phyloP scores from a whole-genome alignment of 1,284 basidiomycete genomes.

The Trichosporon coremiiforme region DNA sequence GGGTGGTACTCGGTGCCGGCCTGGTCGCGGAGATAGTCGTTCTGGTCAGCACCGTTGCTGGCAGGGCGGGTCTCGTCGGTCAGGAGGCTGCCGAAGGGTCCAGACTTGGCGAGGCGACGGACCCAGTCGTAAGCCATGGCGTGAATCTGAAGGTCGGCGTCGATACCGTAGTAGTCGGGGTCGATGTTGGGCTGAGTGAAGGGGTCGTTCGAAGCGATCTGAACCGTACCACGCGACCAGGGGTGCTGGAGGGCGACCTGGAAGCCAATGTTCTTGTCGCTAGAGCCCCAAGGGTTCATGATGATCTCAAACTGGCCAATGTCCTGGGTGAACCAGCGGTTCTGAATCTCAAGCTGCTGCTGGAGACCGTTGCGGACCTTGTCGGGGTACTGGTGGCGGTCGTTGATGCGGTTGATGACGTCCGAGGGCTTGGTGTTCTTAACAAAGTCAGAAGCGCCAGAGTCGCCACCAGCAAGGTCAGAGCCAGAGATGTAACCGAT shows the following conservation, averaged over 20 bases:
- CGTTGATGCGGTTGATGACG: constrained; percentile 60
- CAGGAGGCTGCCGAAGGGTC: constrained; percentile 42
- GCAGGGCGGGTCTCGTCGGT: constrained; percentile 40
- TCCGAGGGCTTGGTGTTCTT: constrained; percentile 57
- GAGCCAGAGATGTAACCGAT: constrained; percentile 47
- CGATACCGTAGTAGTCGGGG: constrained; percentile 62
- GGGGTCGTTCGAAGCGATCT: constrained; percentile 62
- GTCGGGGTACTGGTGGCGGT: constrained; percentile 44
- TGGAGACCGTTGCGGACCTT: constrained; percentile 47
- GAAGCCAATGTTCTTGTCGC: constrained; percentile 32
- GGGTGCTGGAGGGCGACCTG: constrained; percentile 55
- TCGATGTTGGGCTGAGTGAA: constrained; percentile 66
- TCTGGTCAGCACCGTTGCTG: constrained; percentile 40
- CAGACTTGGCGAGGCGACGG: constrained; percentile 42
- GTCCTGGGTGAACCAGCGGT: constrained; percentile 42
- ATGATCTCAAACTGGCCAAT: constrained; percentile 55
- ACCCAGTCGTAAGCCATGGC: constrained; percentile 42
- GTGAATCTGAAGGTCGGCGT: constrained; percentile 51
- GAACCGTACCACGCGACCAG: constrained; percentile 56
- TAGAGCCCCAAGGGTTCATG: constrained; percentile 47
- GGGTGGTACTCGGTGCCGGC: constrained; percentile 62
- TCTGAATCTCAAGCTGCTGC: constrained; percentile 47
- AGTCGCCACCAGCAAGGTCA: constrained; percentile 57
- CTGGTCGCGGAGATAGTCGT: constrained; percentile 44
- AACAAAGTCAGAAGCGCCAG: constrained; percentile 57